Percentiles rank a stretch among this genome's conserved stretches.
phyloP scores from a whole-genome alignment of 805 yeast genomes.

The Cyberlindnera japonica region DNA sequence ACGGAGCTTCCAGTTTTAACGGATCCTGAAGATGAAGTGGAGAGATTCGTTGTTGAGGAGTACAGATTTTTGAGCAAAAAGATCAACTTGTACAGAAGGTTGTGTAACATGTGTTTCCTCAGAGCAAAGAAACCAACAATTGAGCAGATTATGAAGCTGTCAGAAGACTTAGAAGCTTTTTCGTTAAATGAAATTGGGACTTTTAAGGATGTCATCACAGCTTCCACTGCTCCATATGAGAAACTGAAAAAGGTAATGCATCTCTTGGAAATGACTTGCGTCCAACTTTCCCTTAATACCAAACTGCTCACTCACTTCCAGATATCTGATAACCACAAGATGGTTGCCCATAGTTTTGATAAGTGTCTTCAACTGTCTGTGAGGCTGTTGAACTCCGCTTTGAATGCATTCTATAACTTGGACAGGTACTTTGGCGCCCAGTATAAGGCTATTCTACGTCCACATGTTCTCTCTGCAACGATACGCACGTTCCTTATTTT shows the following conservation, averaged over 20 bases:
- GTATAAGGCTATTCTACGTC: constrained; percentile 6
- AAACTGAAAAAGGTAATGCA: constrained; percentile 24
- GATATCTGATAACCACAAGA: constrained; percentile 22
- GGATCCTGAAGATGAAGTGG: constrained; percentile 34
- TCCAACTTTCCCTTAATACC: constrained; percentile 32
- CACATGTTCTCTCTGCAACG: not conserved
- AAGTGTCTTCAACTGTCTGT: constrained; percentile 24
- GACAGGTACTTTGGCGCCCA: constrained; percentile 30
- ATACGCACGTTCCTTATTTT: not conserved
- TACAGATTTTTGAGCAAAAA: constrained; percentile 30
- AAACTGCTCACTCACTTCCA: constrained; percentile 41
- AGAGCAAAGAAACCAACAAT: constrained; percentile 33
- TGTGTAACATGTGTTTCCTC: constrained; percentile 33
- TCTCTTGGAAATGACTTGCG: constrained; percentile 26
- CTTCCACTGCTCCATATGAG: constrained; percentile 10
- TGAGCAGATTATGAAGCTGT: constrained; percentile 29
- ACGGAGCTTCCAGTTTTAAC: constrained; percentile 30
- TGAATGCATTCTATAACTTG: constrained; percentile 32
- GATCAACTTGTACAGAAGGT: constrained; percentile 27
- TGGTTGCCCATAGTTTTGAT: constrained; percentile 29
- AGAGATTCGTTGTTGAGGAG: constrained; percentile 33
- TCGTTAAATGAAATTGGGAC: constrained; percentile 26
- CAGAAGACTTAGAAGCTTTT: constrained; percentile 33
- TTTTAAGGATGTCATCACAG: constrained; percentile 13
- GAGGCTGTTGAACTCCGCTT: constrained; percentile 31